phyloP scores from a whole-genome alignment of 257 asterid genomes.

The Dorcoceras hygrometricum region DNA sequence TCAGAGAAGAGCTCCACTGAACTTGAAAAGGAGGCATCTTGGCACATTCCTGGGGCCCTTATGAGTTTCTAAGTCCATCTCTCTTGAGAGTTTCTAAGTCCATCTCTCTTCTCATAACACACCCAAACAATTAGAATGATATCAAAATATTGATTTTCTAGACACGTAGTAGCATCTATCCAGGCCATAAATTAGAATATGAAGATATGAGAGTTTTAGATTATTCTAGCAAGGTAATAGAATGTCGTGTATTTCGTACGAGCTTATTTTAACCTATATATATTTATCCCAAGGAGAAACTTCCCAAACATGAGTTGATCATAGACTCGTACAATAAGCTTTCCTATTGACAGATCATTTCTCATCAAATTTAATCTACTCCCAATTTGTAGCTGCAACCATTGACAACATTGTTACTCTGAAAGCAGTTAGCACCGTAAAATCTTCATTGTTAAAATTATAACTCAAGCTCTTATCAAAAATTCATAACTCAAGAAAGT shows the following conservation, averaged over 20 bases:
- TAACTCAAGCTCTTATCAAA: background rate
- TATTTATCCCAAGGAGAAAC: background rate
- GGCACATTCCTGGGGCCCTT: background rate
- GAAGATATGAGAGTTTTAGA: too few species aligned
- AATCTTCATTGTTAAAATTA: background rate
- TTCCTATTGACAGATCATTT: background rate
- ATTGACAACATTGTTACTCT: background rate
- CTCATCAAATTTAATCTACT: background rate
- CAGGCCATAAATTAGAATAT: background rate
- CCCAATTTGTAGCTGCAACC: background rate
- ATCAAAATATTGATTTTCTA: too few species aligned
- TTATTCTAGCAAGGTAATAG: background rate
- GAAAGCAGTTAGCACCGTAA: background rate
- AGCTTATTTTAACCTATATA: background rate
- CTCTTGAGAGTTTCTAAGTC: too few species aligned
- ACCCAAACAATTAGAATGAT: background rate
- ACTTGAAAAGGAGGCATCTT: background rate
- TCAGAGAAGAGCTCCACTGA: background rate
- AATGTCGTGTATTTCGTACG: background rate
- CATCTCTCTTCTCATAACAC: background rate
- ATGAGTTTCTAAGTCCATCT: too few species aligned
- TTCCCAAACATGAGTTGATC: background rate
- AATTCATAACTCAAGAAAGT: background rate
- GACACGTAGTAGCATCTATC: background rate
- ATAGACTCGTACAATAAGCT: background rate